Conservation (phyloP, 176 grass and related monocot species). For the Bonia amplexicaulis region DNA sequence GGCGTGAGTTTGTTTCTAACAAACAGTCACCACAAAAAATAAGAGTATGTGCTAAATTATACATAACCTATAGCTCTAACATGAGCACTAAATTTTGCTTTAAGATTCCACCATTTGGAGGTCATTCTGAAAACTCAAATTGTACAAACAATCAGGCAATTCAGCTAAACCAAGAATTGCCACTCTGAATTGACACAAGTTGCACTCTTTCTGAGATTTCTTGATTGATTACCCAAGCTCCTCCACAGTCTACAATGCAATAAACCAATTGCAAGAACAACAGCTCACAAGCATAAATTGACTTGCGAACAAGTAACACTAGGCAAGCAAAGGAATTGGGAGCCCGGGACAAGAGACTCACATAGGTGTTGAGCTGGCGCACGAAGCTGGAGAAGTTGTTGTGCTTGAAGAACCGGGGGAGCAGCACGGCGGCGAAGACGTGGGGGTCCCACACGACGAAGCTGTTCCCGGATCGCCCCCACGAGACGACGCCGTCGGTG, state of each 20-base stretch:
- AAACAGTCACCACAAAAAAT: not conserved
- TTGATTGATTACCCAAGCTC: not conserved
- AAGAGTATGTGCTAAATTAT: not conserved
- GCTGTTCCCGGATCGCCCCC: slow-evolving; percentile 54
- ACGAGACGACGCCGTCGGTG: slow-evolving; percentile 62
- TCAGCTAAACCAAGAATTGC: not conserved
- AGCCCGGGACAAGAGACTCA: slow-evolving; percentile 32
- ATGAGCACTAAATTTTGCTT: not conserved
- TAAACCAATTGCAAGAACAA: not conserved
- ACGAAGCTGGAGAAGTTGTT: slow-evolving; percentile 87
- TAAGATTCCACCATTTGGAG: not conserved
- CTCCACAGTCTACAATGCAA: not conserved
- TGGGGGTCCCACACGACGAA: slow-evolving; percentile 84
- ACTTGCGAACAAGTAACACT: slow-evolving; percentile 1
- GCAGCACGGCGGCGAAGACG: slow-evolving; percentile 53
- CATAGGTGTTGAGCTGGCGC: slow-evolving; percentile 78
- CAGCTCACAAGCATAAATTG: not conserved
- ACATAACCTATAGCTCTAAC: not conserved
- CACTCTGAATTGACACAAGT: not conserved
- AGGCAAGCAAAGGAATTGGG: not conserved
- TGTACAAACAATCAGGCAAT: not conserved
- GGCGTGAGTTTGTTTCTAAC: too few relatives aligned
- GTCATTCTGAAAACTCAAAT: not conserved
- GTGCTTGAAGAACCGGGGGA: slow-evolving; percentile 85
- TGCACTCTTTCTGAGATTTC: not conserved